Base-by-base conservation (phyloP, 345 rosid genomes). In the Stellera chamaejasme region DNA sequence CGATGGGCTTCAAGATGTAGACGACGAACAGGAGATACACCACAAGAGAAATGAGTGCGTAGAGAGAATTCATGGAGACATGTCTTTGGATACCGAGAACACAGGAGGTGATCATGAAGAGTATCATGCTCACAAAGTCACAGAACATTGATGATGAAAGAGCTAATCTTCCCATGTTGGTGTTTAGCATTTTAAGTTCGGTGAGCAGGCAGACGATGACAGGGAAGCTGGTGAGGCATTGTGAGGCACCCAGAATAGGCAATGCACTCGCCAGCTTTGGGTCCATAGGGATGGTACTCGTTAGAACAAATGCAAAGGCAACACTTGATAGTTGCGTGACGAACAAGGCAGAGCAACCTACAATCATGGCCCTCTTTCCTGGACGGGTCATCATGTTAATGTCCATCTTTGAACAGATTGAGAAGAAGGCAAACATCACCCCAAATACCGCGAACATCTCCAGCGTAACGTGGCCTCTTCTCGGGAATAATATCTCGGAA, bases 151-250 rank as follows among this genome's bases (percentile, higher is more conserved):
- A 42, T 2, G 74, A 53, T 4, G 78, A 59, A 48, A 72, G 48
- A 13, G 78, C 80, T 10, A 79, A 39, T 10, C 72, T 67, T n/a
- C 76, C 80, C 16, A 79, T 32, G 39, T 75, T 72, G 4, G 80
- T 61, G 55, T 75, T 75, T 3, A 60, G 43, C 48, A 79, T 57
- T 43, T 56, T 65, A 27, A 79, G 76, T 62, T 79, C 80, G 2
- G 54, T 27, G 13, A 79, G 44, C 10, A 79, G 66, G 55, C 19
- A 54, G 10, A 70, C 58, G 32, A 79, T 52, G 27, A 66, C 76
- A 0, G 76, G 78, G 47, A 72, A 76, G 27, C 62, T 59, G 2
- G 63, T 60, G 41, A 60, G 27, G 25, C 13, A 16, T 14, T 60
- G 55, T 0, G 61, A 47, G 14, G 45, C 11, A 2, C 52, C 61